Evolutionary conservation across 371 early-diverging fungal species (phyloP), one percentile per base, ranked within the genome.

Genomic region (Mortierella sp.): DNA sequence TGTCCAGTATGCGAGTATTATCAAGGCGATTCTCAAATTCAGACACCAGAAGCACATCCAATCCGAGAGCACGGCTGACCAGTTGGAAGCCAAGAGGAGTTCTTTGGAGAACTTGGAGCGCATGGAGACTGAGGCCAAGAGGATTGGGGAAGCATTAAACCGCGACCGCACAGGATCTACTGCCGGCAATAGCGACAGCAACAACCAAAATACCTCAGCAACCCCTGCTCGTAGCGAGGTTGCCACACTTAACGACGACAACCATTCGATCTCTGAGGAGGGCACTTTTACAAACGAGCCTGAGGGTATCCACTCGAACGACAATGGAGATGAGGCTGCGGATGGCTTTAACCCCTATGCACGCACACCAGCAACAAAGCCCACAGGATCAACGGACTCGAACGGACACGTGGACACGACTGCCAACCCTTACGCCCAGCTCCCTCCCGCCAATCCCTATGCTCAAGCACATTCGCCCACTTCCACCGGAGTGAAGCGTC

Each of bases 41-140:
- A 90, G 98, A 34, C 95, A 96, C 79, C 89, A 94, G 77, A 95
- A 96, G 83, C 97, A 99, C 79, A 94, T 95, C 52, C 97, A 97
- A 84, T 91, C 96, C 44, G 98, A 98, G 78, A 84, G 89, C 80
- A 93, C 95, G 11, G 92, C 94, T 44, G 95, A 94, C 50, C 84
- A 90, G n/a, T 86, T 98, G 31, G 93, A 94, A 55, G 85, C 83
- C 50, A 97, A 97, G 89, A 93, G 95, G 57, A 89, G 83, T 19
- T 88, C 88, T 5, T 82, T 98, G 72, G 93, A 93, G 26, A 89
- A 88, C 63, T 90, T 99, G 34, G 93, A 95, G 80, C 87, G 89
- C 38, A 95, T 96, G 73, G 98, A 97, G 75, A 88, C 90, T n/a
- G 97, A 98, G 80, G 94, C 97, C 8, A 94, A 94, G 88, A 91